These are phyloP conservation scores for Metschnikowia hibisci DNA, from an alignment of 805 yeast genomes.

Conservation along the genomic window DNA sequence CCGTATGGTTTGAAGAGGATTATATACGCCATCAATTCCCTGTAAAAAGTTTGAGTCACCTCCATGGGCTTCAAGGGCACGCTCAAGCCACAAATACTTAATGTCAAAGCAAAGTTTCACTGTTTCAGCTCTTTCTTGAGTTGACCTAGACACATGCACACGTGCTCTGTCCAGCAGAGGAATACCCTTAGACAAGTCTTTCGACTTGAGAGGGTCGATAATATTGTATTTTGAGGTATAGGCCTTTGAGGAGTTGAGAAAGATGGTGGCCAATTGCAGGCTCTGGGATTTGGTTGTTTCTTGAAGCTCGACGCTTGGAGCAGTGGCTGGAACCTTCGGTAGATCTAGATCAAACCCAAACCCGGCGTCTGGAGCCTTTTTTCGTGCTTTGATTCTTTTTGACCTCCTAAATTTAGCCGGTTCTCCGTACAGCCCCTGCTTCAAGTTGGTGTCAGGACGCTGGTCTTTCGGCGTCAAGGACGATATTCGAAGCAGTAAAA, in stretches of 20 bases:
- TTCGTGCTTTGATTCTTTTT: constrained; percentile 5
- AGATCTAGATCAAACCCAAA: constrained; percentile 13
- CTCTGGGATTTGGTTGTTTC: constrained; percentile 4
- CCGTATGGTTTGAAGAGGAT: constrained; percentile 79
- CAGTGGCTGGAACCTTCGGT: constrained; percentile 2
- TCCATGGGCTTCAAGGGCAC: constrained; percentile 30
- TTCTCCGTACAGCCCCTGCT: neutral
- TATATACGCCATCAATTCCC: constrained; percentile 65
- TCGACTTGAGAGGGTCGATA: constrained; percentile 10
- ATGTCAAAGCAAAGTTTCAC: constrained; percentile 46
- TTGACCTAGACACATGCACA: constrained; percentile 28
- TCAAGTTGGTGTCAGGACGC: constrained; percentile 1
- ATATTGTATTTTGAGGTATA: constrained; percentile 14
- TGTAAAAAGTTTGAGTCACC: constrained; percentile 27
- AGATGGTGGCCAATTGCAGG: constrained; percentile 15
- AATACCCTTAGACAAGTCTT: constrained; percentile 1
- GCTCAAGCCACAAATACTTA: constrained; percentile 47
- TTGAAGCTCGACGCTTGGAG: neutral
- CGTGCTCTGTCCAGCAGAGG: constrained; percentile 9
- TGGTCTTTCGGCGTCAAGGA: constrained; percentile 7
- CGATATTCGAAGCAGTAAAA: constrained; percentile 8
- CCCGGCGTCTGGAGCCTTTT: constrained; percentile 5
- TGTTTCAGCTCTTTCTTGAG: constrained; percentile 46
- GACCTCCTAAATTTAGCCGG: neutral
- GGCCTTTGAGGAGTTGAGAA: constrained; percentile 11